Evolutionary conservation across 1,284 basidiomycete species (phyloP).

Genomic region (Kwoniella shivajii): DNA sequence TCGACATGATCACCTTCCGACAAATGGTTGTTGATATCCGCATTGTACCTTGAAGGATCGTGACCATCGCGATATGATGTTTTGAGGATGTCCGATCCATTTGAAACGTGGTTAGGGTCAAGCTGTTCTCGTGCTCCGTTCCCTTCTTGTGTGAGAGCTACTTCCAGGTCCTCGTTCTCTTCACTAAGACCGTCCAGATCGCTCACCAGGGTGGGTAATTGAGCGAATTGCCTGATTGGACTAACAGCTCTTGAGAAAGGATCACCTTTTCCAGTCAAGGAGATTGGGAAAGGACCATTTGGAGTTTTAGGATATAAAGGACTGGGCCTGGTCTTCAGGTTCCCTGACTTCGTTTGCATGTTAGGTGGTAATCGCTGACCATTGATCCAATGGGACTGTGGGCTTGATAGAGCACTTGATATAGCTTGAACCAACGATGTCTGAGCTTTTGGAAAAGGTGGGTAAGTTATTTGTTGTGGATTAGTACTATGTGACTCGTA

Average conservation of each 20-base stretch:
- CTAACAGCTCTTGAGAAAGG: constrained; percentile 41
- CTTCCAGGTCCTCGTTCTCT: neutral
- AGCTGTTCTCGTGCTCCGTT: too few species aligned
- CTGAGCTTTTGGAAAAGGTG: neutral
- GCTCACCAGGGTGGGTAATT: neutral
- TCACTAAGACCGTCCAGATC: neutral
- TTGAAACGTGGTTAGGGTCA: too few species aligned
- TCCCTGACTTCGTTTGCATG: too few species aligned
- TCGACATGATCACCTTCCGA: neutral
- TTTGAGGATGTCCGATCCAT: too few species aligned
- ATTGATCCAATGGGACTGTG: constrained; percentile 31
- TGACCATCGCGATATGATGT: too few species aligned
- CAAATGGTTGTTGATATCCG: too few species aligned
- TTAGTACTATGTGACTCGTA: too few species aligned
- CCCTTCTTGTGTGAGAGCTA: too few species aligned
- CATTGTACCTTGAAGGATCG: too few species aligned
- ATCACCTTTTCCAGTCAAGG: constrained; percentile 16
- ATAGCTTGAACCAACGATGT: constrained; percentile 16
- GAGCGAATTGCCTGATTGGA: constrained; percentile 22
- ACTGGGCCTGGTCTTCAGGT: constrained; percentile 3
- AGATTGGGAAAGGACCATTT: constrained; percentile 24
- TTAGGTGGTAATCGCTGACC: constrained; percentile 29
- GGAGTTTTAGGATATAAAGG: constrained; percentile 24
- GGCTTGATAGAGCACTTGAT: constrained; percentile 24
- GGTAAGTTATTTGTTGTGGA: neutral